A percentile compares a stretch with the other conserved stretches of the same genome.
Evolutionary conservation across 345 rosid genomes (phyloP).

Genomic region (Pistacia atlantica): DNA sequence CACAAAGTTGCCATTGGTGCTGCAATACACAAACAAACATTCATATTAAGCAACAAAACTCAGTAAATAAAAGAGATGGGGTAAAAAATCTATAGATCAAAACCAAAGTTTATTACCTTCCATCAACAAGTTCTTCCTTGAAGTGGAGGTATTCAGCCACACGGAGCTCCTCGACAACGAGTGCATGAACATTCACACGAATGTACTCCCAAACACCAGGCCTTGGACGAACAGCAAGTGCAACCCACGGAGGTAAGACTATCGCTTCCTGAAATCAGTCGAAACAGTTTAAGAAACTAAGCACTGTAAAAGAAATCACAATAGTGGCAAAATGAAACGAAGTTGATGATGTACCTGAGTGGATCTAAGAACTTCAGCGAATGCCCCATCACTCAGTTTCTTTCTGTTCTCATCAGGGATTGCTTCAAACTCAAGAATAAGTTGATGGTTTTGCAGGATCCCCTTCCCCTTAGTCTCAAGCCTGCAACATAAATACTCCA

Average conservation of each 20-base stretch:
- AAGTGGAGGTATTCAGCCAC: slow-evolving; percentile 84
- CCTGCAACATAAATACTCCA: slow-evolving; percentile 35
- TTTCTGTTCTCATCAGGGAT: slow-evolving; percentile 52
- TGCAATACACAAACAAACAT: slow-evolving; percentile 26
- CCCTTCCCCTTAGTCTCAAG: slow-evolving; percentile 78
- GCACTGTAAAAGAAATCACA: not conserved
- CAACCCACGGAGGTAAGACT: slow-evolving; percentile 87
- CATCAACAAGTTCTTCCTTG: slow-evolving; percentile 97
- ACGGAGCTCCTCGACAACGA: slow-evolving; percentile 75
- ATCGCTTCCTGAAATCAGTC: slow-evolving; percentile 69
- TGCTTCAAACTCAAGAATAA: slow-evolving; percentile 77
- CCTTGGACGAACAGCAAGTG: slow-evolving; percentile 89
- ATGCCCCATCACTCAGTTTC: slow-evolving; percentile 53
- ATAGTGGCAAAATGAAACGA: not conserved
- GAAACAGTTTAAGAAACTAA: not conserved
- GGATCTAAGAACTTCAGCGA: slow-evolving; percentile 66
- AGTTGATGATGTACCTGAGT: slow-evolving; percentile 56
- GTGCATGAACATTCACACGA: slow-evolving; percentile 77
- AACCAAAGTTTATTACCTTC: slow-evolving; percentile 26
- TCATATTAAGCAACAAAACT: slow-evolving; percentile 20
- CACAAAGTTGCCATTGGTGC: slow-evolving; percentile 75
- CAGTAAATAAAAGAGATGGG: not conserved
- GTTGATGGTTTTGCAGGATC: slow-evolving; percentile 68
- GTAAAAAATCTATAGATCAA: not conserved
- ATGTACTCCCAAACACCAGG: slow-evolving; percentile 98